A percentile compares a stretch with the other conserved stretches of the same genome.
phyloP scores from a whole-genome alignment of 2,329 filamentous ascomycete species.

The Paracorniculantispora psalliotae region DNA sequence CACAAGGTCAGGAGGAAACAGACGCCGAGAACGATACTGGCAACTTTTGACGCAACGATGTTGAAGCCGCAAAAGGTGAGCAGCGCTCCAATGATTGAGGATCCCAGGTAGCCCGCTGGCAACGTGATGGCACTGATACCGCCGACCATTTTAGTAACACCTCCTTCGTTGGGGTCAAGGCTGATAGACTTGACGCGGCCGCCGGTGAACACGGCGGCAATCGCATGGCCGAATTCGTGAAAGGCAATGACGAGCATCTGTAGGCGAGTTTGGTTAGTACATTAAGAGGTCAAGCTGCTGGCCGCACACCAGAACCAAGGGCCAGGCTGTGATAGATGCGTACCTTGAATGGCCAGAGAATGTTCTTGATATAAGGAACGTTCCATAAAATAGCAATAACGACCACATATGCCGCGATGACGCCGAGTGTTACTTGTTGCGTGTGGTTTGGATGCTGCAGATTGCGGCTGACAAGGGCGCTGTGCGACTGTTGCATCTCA shows the following conservation, averaged over 20 bases:
- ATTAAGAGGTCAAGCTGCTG: not conserved
- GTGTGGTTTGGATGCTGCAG: slow-evolving; percentile 59
- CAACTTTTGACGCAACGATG: slow-evolving; percentile 76
- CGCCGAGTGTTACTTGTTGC: slow-evolving; percentile 64
- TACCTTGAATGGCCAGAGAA: slow-evolving; percentile 78
- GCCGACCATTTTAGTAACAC: slow-evolving; percentile 72
- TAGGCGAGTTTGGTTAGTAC: not conserved
- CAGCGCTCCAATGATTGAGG: slow-evolving; percentile 69
- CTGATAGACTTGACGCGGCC: slow-evolving; percentile 70
- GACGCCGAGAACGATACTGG: slow-evolving; percentile 65
- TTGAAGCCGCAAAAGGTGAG: slow-evolving; percentile 77
- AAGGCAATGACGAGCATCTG: slow-evolving; percentile 81
- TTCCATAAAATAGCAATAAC: slow-evolving; percentile 76
- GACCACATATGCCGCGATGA: slow-evolving; percentile 68
- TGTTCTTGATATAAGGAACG: slow-evolving; percentile 67
- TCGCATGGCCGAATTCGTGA: slow-evolving; percentile 74
- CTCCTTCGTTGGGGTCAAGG: slow-evolving; percentile 72
- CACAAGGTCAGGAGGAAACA: slow-evolving; percentile 76
- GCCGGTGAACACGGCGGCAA: slow-evolving; percentile 66
- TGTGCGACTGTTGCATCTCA: not conserved
- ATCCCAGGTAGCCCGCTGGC: slow-evolving; percentile 74
- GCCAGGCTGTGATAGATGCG: slow-evolving; percentile 14
- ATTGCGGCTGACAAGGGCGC: slow-evolving; percentile 42
- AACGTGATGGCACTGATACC: slow-evolving; percentile 66
- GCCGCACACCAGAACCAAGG: too few species aligned